Evolutionary conservation across 306 rosid genomes (phyloP), one percentile per base, ranked within the genome.

Genomic region (Fragaria iinumae): DNA sequence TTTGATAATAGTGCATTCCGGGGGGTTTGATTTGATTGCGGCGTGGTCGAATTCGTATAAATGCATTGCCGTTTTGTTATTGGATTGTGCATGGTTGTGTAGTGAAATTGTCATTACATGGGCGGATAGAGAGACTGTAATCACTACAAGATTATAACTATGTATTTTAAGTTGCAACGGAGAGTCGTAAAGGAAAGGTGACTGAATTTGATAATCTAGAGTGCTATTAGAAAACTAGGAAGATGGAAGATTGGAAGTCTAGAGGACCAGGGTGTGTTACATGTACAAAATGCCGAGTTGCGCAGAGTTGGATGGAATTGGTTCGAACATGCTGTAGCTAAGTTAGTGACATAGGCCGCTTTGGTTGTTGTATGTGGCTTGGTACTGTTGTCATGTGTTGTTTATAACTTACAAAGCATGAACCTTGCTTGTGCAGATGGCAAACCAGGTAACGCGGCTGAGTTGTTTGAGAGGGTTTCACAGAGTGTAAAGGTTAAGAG

Each of bases 401-500:
- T 43, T 76, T 76, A 55, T 69, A 18, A 17, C 71, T 77, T 63
- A 64, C 70, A 45, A 11, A 3, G 20, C 0, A 5, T 38, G 49
- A 59, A 73, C 12, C 43, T 76, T 83, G 74, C 67, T 50, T 74
- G 65, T 80, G 67, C 88, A 89, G 93, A 81, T 78, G 90, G 90
- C 64, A 86, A 85, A 71, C 74, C 92, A 75, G 93, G 93, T 69
- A 83, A 85, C 88, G 88, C 86, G 53, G 97, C 98, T 32, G 98
- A 88, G 79, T 89, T 96, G 82, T 87, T 91, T 67, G 91, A 89
- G 85, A 88, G 85, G 78, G 99, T 83, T 79, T 89, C 96, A 4
- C 90, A 83, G 69, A 96, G 90, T 82, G 79, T 96, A 68, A 93
- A 88, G 84, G 90, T 90, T 82, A 93, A 90, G 81, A 93, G 75